Evolutionary conservation across 306 rosid species (phyloP).

Genomic region (Acmispon strigosus): DNA sequence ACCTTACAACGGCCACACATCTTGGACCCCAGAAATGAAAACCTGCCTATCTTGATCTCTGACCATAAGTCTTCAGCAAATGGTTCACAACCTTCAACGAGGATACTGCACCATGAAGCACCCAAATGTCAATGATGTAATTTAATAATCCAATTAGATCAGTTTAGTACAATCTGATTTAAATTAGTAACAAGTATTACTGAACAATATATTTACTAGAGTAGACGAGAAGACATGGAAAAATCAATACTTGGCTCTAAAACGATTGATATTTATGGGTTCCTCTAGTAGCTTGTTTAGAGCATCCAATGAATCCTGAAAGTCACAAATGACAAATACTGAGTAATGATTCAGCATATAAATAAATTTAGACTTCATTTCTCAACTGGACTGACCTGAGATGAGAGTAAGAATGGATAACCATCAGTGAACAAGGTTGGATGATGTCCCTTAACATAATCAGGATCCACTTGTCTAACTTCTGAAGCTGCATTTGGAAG

Average conservation of each 20-base stretch:
- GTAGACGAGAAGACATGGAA: not conserved
- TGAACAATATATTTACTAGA: not conserved
- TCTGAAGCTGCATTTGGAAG: slow-evolving; percentile 57
- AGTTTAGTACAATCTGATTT: not conserved
- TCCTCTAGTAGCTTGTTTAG: slow-evolving; percentile 59
- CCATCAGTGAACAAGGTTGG: slow-evolving; percentile 50
- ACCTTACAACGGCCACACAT: slow-evolving; percentile 91
- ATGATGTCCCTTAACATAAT: slow-evolving; percentile 50
- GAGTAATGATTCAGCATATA: not conserved
- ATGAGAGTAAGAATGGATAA: slow-evolving; percentile 59
- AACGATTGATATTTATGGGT: slow-evolving; percentile 65
- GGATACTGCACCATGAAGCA: slow-evolving; percentile 44
- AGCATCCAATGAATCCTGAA: slow-evolving; percentile 74
- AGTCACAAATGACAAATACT: slow-evolving; percentile 15
- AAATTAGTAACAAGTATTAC: not conserved
- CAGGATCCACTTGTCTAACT: slow-evolving; percentile 62
- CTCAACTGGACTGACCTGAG: slow-evolving; percentile 53
- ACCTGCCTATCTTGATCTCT: slow-evolving; percentile 52
- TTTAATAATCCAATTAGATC: not conserved
- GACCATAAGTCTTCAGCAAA: slow-evolving; percentile 85
- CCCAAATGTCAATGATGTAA: not conserved
- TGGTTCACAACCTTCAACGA: slow-evolving; percentile 71
- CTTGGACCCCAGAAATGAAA: slow-evolving; percentile 70
- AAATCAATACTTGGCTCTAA: slow-evolving; percentile 69
- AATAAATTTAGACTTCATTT: slow-evolving; percentile 2